Evolutionary conservation across 2,329 filamentous ascomycete species (phyloP), one percentile per base, ranked within the genome.

Genomic region (Scorias spongiosa): DNA sequence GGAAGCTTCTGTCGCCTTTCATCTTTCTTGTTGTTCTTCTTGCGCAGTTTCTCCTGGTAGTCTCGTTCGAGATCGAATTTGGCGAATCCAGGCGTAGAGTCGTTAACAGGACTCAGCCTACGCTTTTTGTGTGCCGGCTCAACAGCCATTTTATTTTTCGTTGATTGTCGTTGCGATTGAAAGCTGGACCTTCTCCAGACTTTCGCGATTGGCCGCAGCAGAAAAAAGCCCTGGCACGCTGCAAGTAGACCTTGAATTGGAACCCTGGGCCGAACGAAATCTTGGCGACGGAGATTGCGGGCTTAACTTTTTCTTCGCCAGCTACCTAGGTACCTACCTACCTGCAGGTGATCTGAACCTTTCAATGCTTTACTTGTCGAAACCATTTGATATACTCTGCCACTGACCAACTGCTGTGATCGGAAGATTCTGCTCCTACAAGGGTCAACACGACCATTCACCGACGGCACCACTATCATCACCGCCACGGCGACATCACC

Each of bases 1-100:
- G 88, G 88, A 30, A 98, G 69, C 54, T 81, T 76, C 32, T 76
- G 85, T 58, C 69, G 81, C 58, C 88, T 83, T 54, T 78, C 75
- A 45, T 75, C 72, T 61, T 86, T 84, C 57, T 77, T 80, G 30
- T 73, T 66, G 32, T 36, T 36, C 15, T 36, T 36, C 61, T 91
- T 91, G 54, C 84, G 75, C 40, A 83, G 79, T 52, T 78, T 78
- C 48, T 75, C 75, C 63, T 93, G 87, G 69, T 95, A 96, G 62
- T 85, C 81, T 59, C 93, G 83, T 67, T 94, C 91, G 41, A 94
- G 73, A 57, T 94, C 79, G 87, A 89, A 96, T 63, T 78, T 80
- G 46, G 84, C 54, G 41, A 60, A 60, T 32, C 56, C 58, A n/a
- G 54, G 50, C 8, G 54, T 43, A 10, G 41, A 39, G 15, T 69